Evolutionary conservation across 2,329 filamentous ascomycete species (phyloP).

Genomic region (Ophiostoma triangulosporum): DNA sequence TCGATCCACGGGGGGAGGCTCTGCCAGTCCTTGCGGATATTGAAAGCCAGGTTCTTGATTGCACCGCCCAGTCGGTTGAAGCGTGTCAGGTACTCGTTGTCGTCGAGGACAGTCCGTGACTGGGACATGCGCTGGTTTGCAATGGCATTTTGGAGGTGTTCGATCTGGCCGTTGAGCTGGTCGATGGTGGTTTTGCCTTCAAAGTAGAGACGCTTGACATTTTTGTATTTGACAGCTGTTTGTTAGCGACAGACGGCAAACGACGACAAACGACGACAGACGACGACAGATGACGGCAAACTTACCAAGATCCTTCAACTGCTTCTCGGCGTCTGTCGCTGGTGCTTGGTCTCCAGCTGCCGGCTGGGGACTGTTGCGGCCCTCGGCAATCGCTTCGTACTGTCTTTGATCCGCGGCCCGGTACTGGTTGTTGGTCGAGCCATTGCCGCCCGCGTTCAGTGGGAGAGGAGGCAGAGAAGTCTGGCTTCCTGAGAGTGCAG

Average conservation of each 20-base stretch:
- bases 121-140: constrained; percentile 91
- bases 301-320: constrained; percentile 44
- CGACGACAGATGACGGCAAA: too few species aligned
- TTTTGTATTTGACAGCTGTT: constrained; percentile 80
- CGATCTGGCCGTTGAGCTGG: constrained; percentile 72
- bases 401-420: constrained; percentile 22
- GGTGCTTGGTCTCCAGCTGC: constrained; percentile 26
- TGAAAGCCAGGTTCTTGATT: constrained; percentile 89
- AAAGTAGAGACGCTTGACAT: constrained; percentile 95
- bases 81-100: constrained; percentile 80
- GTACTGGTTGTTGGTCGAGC: constrained; percentile 22
- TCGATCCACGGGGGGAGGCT: constrained; percentile 68
- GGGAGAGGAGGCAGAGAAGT: constrained; percentile 27
- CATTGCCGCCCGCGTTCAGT: constrained; percentile 14
- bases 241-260: too few species aligned
- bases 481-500: constrained; percentile 20
- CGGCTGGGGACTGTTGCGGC: constrained; percentile 44
- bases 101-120: constrained; percentile 86
- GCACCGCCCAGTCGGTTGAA: constrained; percentile 88
- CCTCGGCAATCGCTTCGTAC: constrained; percentile 36
- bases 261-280: too few species aligned
- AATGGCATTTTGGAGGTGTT: constrained; percentile 92
- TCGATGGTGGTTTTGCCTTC: constrained; percentile 90
- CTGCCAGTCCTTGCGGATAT: constrained; percentile 90
- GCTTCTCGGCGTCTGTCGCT: constrained; percentile 35